phyloP scores from a whole-genome alignment of 2,329 filamentous ascomycete species.

The Lasiodiplodia hormozganensis region DNA sequence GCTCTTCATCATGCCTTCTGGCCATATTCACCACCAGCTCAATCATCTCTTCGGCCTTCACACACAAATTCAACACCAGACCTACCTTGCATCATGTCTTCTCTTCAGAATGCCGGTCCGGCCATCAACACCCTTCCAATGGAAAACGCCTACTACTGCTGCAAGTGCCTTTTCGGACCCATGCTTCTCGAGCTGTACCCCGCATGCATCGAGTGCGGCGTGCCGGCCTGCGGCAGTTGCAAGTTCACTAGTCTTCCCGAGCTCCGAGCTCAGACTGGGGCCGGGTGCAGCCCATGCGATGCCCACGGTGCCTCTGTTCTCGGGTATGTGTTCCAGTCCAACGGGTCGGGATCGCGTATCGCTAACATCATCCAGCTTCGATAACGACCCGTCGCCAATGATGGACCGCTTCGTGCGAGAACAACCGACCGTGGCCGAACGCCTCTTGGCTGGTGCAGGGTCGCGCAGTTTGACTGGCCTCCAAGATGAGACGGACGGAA shows the following conservation, averaged over 20 bases:
- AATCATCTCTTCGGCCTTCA: background rate
- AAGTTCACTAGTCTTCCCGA: background rate
- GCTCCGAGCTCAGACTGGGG: background rate
- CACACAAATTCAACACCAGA: background rate
- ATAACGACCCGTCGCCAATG: background rate
- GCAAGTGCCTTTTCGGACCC: constrained; percentile 5
- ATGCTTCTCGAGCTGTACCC: constrained; percentile 1
- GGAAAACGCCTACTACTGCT: constrained; percentile 5
- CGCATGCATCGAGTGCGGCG: constrained; percentile 12
- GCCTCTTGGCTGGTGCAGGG: background rate
- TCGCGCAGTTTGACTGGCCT: background rate
- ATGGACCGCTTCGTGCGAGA: constrained; percentile 14
- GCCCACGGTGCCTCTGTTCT: background rate
- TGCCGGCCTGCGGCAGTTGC: background rate
- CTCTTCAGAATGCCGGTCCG: background rate
- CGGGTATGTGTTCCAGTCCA: background rate
- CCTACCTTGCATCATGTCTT: background rate
- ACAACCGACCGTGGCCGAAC: background rate
- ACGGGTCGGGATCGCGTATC: background rate
- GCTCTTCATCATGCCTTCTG: background rate
- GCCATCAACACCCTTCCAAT: background rate
- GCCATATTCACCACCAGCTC: background rate
- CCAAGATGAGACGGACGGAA: background rate
- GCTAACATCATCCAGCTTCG: background rate
- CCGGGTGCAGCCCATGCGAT: background rate